These are phyloP conservation scores for Lenwebbia sp. DNA, from an alignment of 345 rosid genomes.

Conservation along the genomic window DNA sequence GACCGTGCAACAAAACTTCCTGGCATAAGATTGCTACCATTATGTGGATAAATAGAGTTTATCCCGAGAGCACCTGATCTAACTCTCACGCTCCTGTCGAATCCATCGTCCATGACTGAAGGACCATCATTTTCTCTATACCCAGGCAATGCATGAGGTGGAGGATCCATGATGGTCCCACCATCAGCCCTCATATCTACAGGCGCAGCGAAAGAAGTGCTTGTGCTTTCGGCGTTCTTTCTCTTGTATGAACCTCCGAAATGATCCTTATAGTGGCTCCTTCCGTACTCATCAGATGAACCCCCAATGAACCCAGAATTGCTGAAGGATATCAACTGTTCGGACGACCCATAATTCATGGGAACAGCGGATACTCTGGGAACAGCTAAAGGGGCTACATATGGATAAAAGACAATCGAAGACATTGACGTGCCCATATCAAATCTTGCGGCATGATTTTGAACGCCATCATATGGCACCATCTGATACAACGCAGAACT, in stretches of 20 bases:
- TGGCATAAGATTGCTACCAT: slow-evolving; percentile 32
- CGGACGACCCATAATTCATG: slow-evolving; percentile 30
- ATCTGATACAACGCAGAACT: slow-evolving; percentile 27
- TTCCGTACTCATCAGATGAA: slow-evolving; percentile 42
- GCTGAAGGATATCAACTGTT: slow-evolving; percentile 29
- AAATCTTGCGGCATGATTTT: slow-evolving; percentile 32
- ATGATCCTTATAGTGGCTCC: slow-evolving; percentile 40
- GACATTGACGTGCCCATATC: slow-evolving; percentile 38
- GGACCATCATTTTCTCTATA: slow-evolving; percentile 22
- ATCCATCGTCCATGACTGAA: slow-evolving; percentile 31
- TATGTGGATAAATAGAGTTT: slow-evolving; percentile 44
- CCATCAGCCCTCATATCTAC: slow-evolving; percentile 41
- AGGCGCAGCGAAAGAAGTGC: slow-evolving; percentile 20
- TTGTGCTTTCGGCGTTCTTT: slow-evolving; percentile 53
- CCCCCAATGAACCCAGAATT: slow-evolving; percentile 35
- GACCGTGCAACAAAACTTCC: slow-evolving; percentile 46
- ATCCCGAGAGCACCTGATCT: slow-evolving; percentile 38
- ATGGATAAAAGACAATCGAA: slow-evolving; percentile 38
- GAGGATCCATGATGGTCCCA: slow-evolving; percentile 18
- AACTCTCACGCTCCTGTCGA: slow-evolving; percentile 51
- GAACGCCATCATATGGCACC: slow-evolving; percentile 42
- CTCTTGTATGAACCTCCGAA: slow-evolving; percentile 52
- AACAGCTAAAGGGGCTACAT: slow-evolving; percentile 17
- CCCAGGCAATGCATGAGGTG: slow-evolving; percentile 28
- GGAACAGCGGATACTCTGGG: slow-evolving; percentile 11